Evolutionary conservation across 1,284 basidiomycete species (phyloP).

Genomic region (Pseudozyma thailandica): DNA sequence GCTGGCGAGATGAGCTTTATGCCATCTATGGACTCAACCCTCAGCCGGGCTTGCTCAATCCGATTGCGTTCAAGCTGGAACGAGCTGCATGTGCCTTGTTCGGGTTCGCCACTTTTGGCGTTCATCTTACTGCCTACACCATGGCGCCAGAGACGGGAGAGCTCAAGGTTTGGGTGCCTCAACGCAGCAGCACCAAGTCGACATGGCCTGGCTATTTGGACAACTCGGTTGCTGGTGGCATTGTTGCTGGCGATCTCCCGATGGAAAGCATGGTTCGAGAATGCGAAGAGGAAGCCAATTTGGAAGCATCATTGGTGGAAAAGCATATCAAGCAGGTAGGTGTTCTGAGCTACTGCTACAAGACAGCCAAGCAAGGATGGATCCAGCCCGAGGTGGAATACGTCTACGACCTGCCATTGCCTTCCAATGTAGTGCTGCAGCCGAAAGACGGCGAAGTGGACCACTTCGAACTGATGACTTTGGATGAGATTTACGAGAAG

Average conservation of each 20-base stretch:
- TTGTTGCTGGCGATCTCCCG: conserved; percentile 76
- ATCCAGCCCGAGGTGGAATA: conserved; percentile 67
- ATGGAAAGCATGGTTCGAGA: conserved; percentile 88
- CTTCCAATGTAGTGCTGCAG: conserved; percentile 72
- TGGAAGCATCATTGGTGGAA: conserved; percentile 75
- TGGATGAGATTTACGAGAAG: conserved; percentile 55
- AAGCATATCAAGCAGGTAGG: conserved; percentile 71
- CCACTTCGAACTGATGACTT: conserved; percentile 75
- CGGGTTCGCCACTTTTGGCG: conserved; percentile 86
- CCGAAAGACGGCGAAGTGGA: conserved; percentile 94
- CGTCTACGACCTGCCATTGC: conserved; percentile 60
- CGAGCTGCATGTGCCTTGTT: conserved; percentile 87
- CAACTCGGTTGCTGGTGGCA: conserved; percentile 71
- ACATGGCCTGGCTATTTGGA: conserved; percentile 73
- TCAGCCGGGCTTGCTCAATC: conserved; percentile 19
- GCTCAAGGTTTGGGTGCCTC: conserved; percentile 83
- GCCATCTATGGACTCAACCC: conserved; percentile 53
- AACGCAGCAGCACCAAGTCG: conserved; percentile 83
- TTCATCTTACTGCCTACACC: conserved; percentile 77
- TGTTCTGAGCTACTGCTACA: conserved; percentile 71
- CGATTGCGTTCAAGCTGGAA: conserved; percentile 84
- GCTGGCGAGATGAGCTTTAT: conserved; percentile 64
- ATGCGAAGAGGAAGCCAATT: conserved; percentile 88
- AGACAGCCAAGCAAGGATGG: conserved; percentile 73
- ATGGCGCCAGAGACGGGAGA: conserved; percentile 32